These are phyloP conservation scores for Aspergillus felis DNA, from an alignment of 2,329 filamentous ascomycete species.

Conservation along the genomic window DNA sequence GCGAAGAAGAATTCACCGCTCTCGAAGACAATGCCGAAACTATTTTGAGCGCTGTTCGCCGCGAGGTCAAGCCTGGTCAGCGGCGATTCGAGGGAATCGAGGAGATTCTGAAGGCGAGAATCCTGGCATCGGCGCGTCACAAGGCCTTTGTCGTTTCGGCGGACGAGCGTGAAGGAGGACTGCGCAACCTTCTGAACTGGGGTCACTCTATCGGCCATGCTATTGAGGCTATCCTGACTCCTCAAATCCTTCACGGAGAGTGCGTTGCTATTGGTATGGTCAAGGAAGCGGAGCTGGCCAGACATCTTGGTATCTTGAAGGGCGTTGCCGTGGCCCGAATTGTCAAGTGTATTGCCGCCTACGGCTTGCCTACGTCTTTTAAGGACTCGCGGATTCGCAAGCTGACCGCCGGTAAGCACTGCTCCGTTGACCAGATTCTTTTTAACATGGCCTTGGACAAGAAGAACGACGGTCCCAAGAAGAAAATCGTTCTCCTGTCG, in stretches of 20 bases:
- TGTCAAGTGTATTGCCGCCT: conserved; percentile 90
- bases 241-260: conserved; percentile 92
- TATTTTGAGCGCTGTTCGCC: conserved; percentile 70
- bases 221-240: conserved; percentile 90
- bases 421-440: conserved; percentile 78
- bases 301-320: conserved; percentile 79
- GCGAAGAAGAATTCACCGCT: conserved; percentile 77
- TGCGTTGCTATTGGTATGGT: conserved; percentile 98
- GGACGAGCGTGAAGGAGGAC: conserved; percentile 89
- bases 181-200: conserved; percentile 94
- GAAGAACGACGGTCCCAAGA: conserved; percentile 93
- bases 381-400: conserved; percentile 78
- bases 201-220: conserved; percentile 98
- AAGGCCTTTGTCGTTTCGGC: conserved; percentile 93
- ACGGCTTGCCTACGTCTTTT: conserved; percentile 80
- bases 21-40: conserved; percentile 76
- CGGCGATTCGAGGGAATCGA: conserved; percentile 67
- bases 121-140: conserved; percentile 84
- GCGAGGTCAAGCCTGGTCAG: conserved; percentile 52
- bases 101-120: conserved; percentile 69
- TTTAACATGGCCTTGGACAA: conserved; percentile 97
- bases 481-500: conserved; percentile 91
- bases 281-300: conserved; percentile 89
- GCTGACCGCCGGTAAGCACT: conserved; percentile 80
- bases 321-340: conserved; percentile 85